Conservation (phyloP, 2,329 filamentous ascomycete species). For the Microdochium trichocladiopsis region DNA sequence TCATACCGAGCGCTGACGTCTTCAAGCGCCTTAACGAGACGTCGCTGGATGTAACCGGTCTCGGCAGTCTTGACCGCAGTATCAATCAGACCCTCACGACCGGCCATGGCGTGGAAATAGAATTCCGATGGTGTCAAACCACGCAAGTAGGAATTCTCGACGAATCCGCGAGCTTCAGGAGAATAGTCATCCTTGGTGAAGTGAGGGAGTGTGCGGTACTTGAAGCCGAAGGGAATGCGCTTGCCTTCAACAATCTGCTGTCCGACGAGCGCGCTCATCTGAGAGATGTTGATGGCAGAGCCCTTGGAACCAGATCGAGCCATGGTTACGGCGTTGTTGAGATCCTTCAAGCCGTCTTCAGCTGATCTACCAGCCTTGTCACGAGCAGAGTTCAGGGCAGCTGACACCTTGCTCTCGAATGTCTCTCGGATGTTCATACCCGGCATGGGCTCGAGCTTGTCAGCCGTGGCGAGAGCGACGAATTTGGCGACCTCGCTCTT, state of each 20-base stretch:
- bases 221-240: conserved; percentile 98
- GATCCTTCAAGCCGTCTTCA: conserved; percentile 85
- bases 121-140: conserved; percentile 94
- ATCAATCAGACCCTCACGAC: conserved; percentile 98
- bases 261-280: conserved; percentile 97
- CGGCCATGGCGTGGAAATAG: conserved; percentile 99
- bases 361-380: conserved; percentile 92
- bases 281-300: conserved; percentile 98
- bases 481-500: conserved; percentile 75
- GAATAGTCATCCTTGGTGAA: conserved; percentile 99
- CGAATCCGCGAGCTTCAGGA: conserved; percentile 91
- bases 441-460: conserved; percentile 83
- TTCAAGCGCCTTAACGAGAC: conserved; percentile 95
- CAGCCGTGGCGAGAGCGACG: conserved; percentile 72
- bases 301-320: conserved; percentile 95
- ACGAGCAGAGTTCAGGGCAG: conserved; percentile 89
- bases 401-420: conserved; percentile 95
- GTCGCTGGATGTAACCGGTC: conserved; percentile 97
- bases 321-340: conserved; percentile 97
- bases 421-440: conserved; percentile 99
- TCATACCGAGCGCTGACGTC: conserved; percentile 98
- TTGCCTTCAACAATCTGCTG: conserved; percentile 98
- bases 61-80: conserved; percentile 99
- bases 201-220: conserved; percentile 92
- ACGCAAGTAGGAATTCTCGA: conserved; percentile 97